These are phyloP conservation scores for Saturnispora kantuleensis DNA, from an alignment of 805 yeast species.

Conservation along the genomic window DNA sequence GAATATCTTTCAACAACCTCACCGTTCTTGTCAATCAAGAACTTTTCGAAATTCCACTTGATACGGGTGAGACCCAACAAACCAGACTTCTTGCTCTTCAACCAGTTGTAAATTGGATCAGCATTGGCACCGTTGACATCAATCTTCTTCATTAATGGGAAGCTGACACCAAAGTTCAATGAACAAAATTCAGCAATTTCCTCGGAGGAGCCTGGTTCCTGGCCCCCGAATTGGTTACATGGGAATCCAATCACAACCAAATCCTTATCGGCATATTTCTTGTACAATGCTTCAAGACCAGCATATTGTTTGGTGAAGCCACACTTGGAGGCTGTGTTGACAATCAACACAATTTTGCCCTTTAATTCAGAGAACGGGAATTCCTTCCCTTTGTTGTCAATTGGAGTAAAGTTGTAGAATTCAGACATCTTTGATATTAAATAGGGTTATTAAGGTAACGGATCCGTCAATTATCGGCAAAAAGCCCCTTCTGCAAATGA, in stretches of 20 bases:
- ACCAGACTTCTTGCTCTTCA: constrained; percentile 54
- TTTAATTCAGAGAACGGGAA: constrained; percentile 51
- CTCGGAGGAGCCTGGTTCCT: constrained; percentile 62
- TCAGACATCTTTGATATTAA: constrained; percentile 31
- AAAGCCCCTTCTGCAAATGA: too few species aligned
- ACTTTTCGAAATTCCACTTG: constrained; percentile 54
- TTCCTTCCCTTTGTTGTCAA: constrained; percentile 48
- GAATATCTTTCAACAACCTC: constrained; percentile 43
- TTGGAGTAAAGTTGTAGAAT: constrained; percentile 62
- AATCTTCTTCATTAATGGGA: constrained; percentile 79
- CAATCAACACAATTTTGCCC: constrained; percentile 76
- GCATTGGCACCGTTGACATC: constrained; percentile 82
- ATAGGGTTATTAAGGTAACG: too few species aligned
- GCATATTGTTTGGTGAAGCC: constrained; percentile 68
- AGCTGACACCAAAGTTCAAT: constrained; percentile 78
- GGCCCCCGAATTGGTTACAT: constrained; percentile 78
- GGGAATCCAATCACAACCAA: constrained; percentile 76
- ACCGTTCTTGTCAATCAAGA: constrained; percentile 46
- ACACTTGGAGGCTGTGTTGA: constrained; percentile 85
- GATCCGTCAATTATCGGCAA: too few species aligned
- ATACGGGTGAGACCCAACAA: constrained; percentile 61
- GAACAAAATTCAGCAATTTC: constrained; percentile 69
- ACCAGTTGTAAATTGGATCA: constrained; percentile 70
- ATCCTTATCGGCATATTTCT: constrained; percentile 53
- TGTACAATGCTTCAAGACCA: constrained; percentile 59